Evolutionary conservation across 257 asterid species (phyloP), one percentile per base, ranked within the genome.

Genomic region (Asclepias syriaca): DNA sequence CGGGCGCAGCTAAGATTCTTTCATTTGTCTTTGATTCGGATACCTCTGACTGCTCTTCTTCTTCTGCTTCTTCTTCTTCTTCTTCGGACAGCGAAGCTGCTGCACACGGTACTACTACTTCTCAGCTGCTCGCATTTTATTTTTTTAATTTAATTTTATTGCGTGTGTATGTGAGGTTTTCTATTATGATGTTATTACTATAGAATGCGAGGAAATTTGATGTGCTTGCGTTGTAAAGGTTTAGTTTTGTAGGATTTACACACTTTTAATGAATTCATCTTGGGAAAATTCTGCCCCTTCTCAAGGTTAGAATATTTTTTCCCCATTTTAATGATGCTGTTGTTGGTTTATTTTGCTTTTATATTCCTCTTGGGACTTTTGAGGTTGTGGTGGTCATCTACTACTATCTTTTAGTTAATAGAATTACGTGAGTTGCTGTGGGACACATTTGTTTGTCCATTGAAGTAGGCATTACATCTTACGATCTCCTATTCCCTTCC

Each of bases 1-100:
- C 96, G n/a, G 92, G 96, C 55, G 96, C 97, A 13, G 90, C 87
- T 3, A 90, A 87, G 78, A 71, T 93, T 51, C 15, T 90, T 22
- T 79, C 89, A 11, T 74, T 89, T 56, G 84, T 90, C 39, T 85
- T 93, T 70, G 79, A 84, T 59, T 91, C 90, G 43, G 83, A 86
- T 34, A 84, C 75, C 16, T 72, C 90, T 34, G 72, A 85, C 13
- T 24, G 65, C 66, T 73, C 81, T 5, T 86, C 96, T 18, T 83
- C 89, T 8, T n/a, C n/a, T n/a, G n/a, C n/a, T n/a, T 43, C 16
- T 10, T 37, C 74, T 32, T 43, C 16, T 10, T 49, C 74, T 32
- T 75, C 32, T 79, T 78, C 76, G 1, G 82, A 75, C 11, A 84
- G 79, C 64, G 88, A 74, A 27, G 79, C 71, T 21, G 79, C 71